Evolutionary conservation across 257 asterid genomes (phyloP).

Genomic region (Galeopsis tetrahit): DNA sequence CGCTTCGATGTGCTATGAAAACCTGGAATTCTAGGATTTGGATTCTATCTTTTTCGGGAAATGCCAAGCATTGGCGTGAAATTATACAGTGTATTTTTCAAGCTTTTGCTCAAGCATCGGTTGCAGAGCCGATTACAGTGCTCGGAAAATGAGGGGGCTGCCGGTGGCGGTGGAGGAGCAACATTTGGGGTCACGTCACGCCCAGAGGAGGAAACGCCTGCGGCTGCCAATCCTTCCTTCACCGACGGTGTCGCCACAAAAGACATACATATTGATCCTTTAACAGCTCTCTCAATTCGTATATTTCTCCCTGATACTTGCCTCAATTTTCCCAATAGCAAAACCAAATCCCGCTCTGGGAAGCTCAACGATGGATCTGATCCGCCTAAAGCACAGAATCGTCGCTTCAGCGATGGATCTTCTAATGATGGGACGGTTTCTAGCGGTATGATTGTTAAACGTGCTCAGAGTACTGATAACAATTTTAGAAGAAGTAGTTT

Average conservation of each 20-base stretch:
- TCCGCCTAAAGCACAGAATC: constrained; percentile 34
- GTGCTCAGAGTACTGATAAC: constrained; percentile 32
- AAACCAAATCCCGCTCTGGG: constrained; percentile 35
- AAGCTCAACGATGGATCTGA: constrained; percentile 43
- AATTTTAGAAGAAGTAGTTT: constrained; percentile 60
- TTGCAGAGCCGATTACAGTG: constrained; percentile 73
- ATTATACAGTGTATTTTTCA: constrained; percentile 87
- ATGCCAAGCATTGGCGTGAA: constrained; percentile 98
- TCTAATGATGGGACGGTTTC: constrained; percentile 29
- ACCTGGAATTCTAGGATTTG: constrained; percentile 17
- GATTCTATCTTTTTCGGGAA: constrained; percentile 34
- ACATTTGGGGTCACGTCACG: constrained; percentile 90
- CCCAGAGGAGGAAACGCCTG: constrained; percentile 73
- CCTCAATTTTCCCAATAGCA: constrained; percentile 48
- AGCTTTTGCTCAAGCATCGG: constrained; percentile 89
- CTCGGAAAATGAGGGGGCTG: constrained; percentile 40
- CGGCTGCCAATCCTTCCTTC: constrained; percentile 78
- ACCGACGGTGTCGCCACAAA: constrained; percentile 95
- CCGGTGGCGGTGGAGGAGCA: constrained; percentile 30
- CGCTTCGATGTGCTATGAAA: constrained; percentile 10
- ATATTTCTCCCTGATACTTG: constrained; percentile 87
- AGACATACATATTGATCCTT: constrained; percentile 84
- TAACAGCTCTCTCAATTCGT: constrained; percentile 75
- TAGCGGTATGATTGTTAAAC: constrained; percentile 30
- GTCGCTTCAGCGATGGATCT: constrained; percentile 64